phyloP scores from a whole-genome alignment of 306 rosid species.

The Vigna radiata region DNA sequence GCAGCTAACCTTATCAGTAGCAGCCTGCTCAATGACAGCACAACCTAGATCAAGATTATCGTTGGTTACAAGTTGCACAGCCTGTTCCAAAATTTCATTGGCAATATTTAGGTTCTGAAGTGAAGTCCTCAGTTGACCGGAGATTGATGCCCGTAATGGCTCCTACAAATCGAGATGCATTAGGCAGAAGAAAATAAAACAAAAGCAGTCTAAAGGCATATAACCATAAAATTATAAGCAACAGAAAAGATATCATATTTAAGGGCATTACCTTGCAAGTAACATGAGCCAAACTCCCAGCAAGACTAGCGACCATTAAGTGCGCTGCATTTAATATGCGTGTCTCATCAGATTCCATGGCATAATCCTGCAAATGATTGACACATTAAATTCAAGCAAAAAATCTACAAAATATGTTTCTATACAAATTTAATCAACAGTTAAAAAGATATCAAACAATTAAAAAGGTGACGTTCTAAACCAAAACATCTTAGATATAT shows the following conservation, averaged over 20 bases:
- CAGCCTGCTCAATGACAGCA: slow-evolving; percentile 96
- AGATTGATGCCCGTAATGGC: slow-evolving; percentile 85
- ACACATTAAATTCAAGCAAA: slow-evolving; percentile 27
- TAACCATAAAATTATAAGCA: slow-evolving; percentile 6
- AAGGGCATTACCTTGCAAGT: slow-evolving; percentile 85
- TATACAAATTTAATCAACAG: slow-evolving; percentile 1
- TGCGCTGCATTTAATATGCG: slow-evolving; percentile 93
- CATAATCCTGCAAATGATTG: slow-evolving; percentile 76
- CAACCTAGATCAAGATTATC: slow-evolving; percentile 99
- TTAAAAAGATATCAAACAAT: slow-evolving; percentile 12
- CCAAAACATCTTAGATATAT: slow-evolving; percentile 9
- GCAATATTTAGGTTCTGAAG: slow-evolving; percentile 76
- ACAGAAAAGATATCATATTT: slow-evolving; percentile 24
- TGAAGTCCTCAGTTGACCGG: slow-evolving; percentile 78
- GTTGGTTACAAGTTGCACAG: slow-evolving; percentile 94
- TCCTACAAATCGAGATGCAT: slow-evolving; percentile 62
- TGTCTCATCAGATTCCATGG: slow-evolving; percentile 98
- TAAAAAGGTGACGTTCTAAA: background rate
- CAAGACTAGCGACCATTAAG: slow-evolving; percentile 98
- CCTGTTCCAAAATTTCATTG: slow-evolving; percentile 81
- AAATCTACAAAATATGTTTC: background rate
- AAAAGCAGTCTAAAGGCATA: background rate
- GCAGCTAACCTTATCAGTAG: slow-evolving; percentile 86
- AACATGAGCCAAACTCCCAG: slow-evolving; percentile 97
- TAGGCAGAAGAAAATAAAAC: slow-evolving; percentile 26